Conservation (phyloP, 2,329 filamentous ascomycete genomes). For the Erysiphe pulchra region DNA sequence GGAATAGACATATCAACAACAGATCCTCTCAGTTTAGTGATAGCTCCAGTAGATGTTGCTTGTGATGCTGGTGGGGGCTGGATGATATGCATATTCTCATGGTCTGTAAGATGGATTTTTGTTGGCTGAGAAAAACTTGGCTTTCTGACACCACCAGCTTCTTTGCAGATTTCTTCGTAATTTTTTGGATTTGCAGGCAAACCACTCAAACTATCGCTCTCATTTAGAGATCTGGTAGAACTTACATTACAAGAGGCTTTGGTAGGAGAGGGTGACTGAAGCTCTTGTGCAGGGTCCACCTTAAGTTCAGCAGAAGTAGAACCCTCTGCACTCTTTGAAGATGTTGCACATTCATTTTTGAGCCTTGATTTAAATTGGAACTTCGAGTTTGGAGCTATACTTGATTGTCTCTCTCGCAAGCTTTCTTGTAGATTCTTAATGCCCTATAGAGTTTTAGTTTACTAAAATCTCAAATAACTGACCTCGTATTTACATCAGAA, state of each 20-base stretch:
- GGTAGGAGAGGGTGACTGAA: constrained; percentile 12
- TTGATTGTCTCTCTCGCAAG: constrained; percentile 41
- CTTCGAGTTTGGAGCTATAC: constrained; percentile 47
- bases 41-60: constrained; percentile 46
- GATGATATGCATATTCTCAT: constrained; percentile 46
- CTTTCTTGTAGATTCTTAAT: constrained; percentile 63
- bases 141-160: constrained; percentile 20
- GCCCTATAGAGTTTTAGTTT: constrained; percentile 17
- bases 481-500: constrained; percentile 30
- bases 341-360: constrained; percentile 27
- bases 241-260: constrained; percentile 13
- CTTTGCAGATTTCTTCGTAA: constrained; percentile 26
- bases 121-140: constrained; percentile 36
- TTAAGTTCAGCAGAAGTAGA: neutral
- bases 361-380: constrained; percentile 51
- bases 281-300: neutral
- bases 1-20: constrained; percentile 60
- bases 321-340: constrained; percentile 5
- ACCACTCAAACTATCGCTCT: constrained; percentile 12
- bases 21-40: constrained; percentile 43
- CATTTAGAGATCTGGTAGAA: constrained; percentile 8
- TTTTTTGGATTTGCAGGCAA: constrained; percentile 19
- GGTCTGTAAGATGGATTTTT: constrained; percentile 38
- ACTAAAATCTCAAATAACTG: neutral
- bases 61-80: constrained; percentile 44